Conservation (phyloP, 768 basidiomycete genomes). For the Rhodotorula taiwanensis region DNA sequence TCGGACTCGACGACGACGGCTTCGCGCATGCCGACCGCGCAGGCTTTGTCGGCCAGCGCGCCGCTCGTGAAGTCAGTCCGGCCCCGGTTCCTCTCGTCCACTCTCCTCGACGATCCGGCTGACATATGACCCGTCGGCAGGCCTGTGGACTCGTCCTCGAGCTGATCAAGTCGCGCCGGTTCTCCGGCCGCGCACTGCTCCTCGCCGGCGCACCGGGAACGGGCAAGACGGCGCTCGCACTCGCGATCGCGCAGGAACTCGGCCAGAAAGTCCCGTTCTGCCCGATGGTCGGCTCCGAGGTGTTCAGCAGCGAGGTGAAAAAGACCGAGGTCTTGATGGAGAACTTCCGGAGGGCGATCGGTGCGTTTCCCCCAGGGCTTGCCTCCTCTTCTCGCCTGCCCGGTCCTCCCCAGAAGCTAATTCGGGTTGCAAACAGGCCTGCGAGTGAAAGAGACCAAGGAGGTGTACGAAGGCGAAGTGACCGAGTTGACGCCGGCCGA, state of each 20-base stretch:
- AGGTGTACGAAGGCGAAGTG: conserved; percentile 97
- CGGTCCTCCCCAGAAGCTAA: background rate
- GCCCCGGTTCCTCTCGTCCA: background rate
- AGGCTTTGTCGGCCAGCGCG: conserved; percentile 84
- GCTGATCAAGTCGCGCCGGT: conserved; percentile 81
- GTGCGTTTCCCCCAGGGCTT: conserved; percentile 51
- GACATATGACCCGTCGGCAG: conserved; percentile 46
- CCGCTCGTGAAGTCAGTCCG: conserved; percentile 73
- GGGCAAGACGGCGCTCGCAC: conserved; percentile 91
- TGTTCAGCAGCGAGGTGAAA: conserved; percentile 94
- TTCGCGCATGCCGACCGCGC: conserved; percentile 62
- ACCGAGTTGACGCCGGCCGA: conserved; percentile 94
- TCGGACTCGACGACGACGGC: conserved; percentile 80
- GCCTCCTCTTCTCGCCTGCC: background rate
- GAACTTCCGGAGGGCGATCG: conserved; percentile 88
- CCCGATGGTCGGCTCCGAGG: conserved; percentile 96
- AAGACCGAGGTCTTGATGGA: conserved; percentile 98
- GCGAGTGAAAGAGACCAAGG: conserved; percentile 97
- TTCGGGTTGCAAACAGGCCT: conserved; percentile 55
- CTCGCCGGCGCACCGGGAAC: conserved; percentile 95
- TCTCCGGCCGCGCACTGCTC: conserved; percentile 84
- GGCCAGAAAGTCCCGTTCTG: conserved; percentile 95
- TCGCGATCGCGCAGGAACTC: conserved; percentile 92
- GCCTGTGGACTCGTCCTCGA: conserved; percentile 87
- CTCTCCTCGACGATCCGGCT: background rate